phyloP scores from a whole-genome alignment of 495 filamentous ascomycete genomes.

The Podospora fimiseda region DNA sequence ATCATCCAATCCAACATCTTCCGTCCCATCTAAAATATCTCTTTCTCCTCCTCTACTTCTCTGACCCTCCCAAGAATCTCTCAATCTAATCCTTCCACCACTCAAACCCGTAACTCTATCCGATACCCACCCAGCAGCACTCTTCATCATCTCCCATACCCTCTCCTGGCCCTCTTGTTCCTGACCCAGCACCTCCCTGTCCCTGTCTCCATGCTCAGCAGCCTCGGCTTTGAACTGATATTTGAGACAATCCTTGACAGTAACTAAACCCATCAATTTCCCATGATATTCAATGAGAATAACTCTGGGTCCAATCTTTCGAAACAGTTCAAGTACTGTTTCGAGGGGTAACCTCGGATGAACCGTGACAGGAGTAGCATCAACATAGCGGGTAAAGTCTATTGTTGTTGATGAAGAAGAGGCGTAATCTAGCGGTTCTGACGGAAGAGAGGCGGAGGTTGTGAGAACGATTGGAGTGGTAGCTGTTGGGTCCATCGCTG shows the following conservation, averaged over 20 bases:
- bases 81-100: constrained; percentile 44
- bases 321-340: constrained; percentile 98
- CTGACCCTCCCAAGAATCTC: constrained; percentile 29
- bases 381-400: constrained; percentile 83
- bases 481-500: constrained; percentile 21
- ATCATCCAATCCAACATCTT: constrained; percentile 54
- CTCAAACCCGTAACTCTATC: constrained; percentile 42
- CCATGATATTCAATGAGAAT: constrained; percentile 90
- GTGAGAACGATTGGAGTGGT: constrained; percentile 53
- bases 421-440: constrained; percentile 15
- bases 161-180: constrained; percentile 53
- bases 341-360: constrained; percentile 90
- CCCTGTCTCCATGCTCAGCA: constrained; percentile 56
- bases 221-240: constrained; percentile 97
- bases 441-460: constrained; percentile 29
- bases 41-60: constrained; percentile 12
- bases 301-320: constrained; percentile 93
- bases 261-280: constrained; percentile 75
- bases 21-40: constrained; percentile 16
- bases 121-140: constrained; percentile 50
- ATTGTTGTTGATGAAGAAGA: constrained; percentile 51
- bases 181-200: constrained; percentile 18
- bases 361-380: constrained; percentile 82
- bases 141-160: constrained; percentile 60
- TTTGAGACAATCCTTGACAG: constrained; percentile 94